Evolutionary conservation across 768 basidiomycete genomes (phyloP), one percentile per base, ranked within the genome.

Genomic region (Melanogaster broomeanus): DNA sequence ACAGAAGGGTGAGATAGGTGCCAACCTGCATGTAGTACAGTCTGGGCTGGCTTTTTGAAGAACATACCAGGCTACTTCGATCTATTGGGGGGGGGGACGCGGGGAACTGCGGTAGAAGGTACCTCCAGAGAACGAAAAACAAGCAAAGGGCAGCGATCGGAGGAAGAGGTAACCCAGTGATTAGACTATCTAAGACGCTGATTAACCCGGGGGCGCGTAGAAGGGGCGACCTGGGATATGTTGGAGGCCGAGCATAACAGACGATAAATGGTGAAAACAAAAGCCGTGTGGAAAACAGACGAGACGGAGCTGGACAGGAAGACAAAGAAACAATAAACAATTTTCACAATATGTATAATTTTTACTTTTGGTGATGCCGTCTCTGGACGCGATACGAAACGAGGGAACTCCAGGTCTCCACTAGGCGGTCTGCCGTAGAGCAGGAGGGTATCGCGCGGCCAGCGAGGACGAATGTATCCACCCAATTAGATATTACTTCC

Each of bases 331-430:
- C 58, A 62, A 60, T 62, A 64, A 59, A 61, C 65, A 67, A 62
- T 49, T 61, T 51, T 61, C 66, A 56, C 65, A 65, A 68, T 69
- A 67, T 65, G 65, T 62, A 67, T 67, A 69, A 58, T 63, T 68
- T 69, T 67, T 67, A 70, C 66, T 69, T 70, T 67, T 69, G 45
- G 16, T 5, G 12, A 42, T 2, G 19, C 39, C 56, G 35, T 31
- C 24, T 21, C n/a, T 13, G 11, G 37, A 12, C 25, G 39, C 16
- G 46, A 22, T 31, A 44, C 44, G 42, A 7, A 45, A 42, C 9
- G 16, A 40, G 11, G 8, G 48, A n/a, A 19, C 38, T 48, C n/a
- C 30, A 19, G 30, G 18, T 19, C 35, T 37, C 31, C 43, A 21
- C 30, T 12, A 40, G 21, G 16, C 38, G 30, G 16, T 25, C 25